These are phyloP conservation scores for Arthrinium phaeospermum DNA, from an alignment of 2,329 filamentous ascomycete genomes.

Conservation along the genomic window DNA sequence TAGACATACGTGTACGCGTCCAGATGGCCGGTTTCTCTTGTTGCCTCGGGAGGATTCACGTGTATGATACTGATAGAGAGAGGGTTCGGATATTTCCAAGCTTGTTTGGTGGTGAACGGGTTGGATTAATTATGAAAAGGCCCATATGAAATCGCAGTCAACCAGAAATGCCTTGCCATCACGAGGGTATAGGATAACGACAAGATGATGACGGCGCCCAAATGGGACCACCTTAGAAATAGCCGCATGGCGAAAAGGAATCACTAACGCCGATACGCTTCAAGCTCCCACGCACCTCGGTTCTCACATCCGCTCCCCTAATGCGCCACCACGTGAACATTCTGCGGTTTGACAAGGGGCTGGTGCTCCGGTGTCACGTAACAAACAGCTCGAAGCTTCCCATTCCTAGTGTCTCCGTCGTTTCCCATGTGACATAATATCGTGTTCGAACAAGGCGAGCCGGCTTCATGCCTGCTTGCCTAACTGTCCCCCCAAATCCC, in stretches of 20 bases:
- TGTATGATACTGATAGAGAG: not conserved
- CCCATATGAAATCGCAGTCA: not conserved
- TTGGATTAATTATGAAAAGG: constrained; percentile 3
- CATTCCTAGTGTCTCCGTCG: not conserved
- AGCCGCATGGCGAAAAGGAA: not conserved
- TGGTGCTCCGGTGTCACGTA: not conserved
- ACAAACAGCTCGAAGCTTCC: not conserved
- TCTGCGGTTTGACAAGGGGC: not conserved
- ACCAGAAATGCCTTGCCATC: constrained; percentile 1
- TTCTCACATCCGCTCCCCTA: not conserved
- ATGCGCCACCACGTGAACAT: not conserved
- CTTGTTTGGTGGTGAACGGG: too few species aligned
- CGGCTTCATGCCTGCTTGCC: not conserved
- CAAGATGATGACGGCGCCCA: not conserved
- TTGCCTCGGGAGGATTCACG: not conserved
- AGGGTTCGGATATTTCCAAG: not conserved
- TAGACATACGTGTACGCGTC: not conserved
- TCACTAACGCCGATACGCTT: constrained; percentile 15
- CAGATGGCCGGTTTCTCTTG: not conserved
- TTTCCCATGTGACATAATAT: not conserved
- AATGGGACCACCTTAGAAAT: not conserved
- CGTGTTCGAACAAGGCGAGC: not conserved
- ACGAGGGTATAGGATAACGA: constrained; percentile 16
- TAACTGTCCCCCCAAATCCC: not conserved
- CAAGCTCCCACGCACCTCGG: not conserved